Base-by-base conservation (phyloP, 78 protist species). In the Parvularia atlantis region DNA sequence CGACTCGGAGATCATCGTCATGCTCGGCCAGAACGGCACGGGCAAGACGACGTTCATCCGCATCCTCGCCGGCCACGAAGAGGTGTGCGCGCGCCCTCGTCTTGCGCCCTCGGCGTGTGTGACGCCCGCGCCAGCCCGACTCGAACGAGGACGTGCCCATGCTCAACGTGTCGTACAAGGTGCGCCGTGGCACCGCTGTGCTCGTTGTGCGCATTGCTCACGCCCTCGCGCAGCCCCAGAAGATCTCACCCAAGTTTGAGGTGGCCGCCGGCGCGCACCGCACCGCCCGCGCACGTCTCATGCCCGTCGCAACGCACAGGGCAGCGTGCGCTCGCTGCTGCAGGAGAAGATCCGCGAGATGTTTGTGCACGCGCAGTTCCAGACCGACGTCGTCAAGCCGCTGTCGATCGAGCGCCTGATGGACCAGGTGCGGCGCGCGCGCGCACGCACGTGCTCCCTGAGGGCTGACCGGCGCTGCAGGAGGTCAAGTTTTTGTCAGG, bases 31-130 rank as follows among this genome's bases (percentile, higher is more conserved):
- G 83, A 98, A 98, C 81, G 99, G 99, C 41, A 90, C 96, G 3
- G 99, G 99, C 59, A 98, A 98, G 88, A 96, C 99, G 50, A 98
- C 99, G 5, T 90, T 98, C 87, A 95, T 98, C 87, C 84, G 84
- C 39, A 86, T 95, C 94, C 66, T 92, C 35, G 99, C 96, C 59
- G 97, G 97, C 10, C 73, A 41, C 19, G n/a, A n/a, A n/a, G n/a
- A n/a, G n/a, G n/a, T n/a, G n/a, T 5, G 48, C 10, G 48, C 50
- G 50, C 11, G 50, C 50, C 50, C 7, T 44, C 50, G 50, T 7
- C 7, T 44, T 44, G 24, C 11, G 24, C 7, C 50, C 11, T 7
- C 50, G 7, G 50, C 50, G 11, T 44, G 76, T 94, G 35, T 97
- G 95, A 31, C 97, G 97, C 35, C 69, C 74, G 28, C 28, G 62